Conservation (phyloP, 441 rosid species). For the Corymbia calophylla region DNA sequence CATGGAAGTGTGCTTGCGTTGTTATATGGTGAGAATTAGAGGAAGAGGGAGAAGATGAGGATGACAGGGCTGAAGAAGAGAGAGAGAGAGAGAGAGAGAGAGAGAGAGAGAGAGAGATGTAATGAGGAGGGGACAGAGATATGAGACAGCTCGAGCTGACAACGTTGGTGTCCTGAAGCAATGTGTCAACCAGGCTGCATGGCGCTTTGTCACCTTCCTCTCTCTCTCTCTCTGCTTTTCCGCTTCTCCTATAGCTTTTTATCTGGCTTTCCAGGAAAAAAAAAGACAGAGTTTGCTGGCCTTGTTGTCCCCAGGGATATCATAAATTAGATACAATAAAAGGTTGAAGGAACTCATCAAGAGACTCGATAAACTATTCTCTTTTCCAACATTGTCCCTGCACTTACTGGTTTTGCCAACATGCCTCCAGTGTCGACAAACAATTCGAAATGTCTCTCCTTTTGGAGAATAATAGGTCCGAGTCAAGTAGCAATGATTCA, state of each 20-base stretch:
- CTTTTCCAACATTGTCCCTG: background rate
- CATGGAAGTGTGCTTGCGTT: background rate
- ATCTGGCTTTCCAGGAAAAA: background rate
- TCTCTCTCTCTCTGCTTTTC: background rate
- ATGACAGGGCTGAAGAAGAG: background rate
- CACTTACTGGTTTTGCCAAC: background rate
- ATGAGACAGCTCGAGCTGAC: background rate
- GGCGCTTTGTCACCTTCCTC: background rate
- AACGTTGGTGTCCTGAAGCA: background rate
- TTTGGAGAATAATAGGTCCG: background rate
- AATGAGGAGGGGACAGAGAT: background rate
- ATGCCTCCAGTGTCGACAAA: background rate
- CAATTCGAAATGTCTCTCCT: background rate
- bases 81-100: rapidly evolving
- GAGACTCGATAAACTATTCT: background rate
- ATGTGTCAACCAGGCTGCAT: background rate
- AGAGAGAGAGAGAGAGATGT: background rate
- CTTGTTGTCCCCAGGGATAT: background rate
- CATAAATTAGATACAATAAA: background rate
- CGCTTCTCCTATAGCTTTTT: background rate
- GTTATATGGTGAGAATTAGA: background rate
- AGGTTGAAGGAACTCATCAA: background rate
- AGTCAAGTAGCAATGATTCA: background rate
- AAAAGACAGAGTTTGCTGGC: background rate
- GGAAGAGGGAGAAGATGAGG: background rate